Evolutionary conservation across 1,284 basidiomycete species (phyloP).

Genomic region (Boletus putidus): DNA sequence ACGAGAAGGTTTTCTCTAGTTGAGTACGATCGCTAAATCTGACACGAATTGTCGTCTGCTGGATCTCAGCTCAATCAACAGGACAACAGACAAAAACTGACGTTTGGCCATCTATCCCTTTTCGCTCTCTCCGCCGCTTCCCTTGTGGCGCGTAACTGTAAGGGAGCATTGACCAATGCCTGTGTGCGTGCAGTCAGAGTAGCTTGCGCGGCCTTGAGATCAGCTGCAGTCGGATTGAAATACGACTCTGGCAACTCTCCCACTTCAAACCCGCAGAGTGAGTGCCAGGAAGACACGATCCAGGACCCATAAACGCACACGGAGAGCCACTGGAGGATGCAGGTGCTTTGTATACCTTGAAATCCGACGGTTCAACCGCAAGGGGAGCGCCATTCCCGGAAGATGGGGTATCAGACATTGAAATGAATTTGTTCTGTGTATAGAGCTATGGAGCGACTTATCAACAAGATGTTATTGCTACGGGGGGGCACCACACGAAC

Average conservation of each 20-base stretch:
- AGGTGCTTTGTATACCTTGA: constrained; percentile 53
- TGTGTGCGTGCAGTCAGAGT: constrained; percentile 61
- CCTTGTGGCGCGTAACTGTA: constrained; percentile 67
- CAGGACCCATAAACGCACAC: constrained; percentile 29
- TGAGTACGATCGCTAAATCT: constrained; percentile 79
- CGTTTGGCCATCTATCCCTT: constrained; percentile 69
- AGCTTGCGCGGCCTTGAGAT: constrained; percentile 71
- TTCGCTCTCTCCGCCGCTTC: constrained; percentile 66
- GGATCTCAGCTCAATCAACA: constrained; percentile 12
- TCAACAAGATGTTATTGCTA: constrained; percentile 25
- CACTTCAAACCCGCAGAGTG: constrained; percentile 24
- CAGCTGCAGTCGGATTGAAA: constrained; percentile 72
- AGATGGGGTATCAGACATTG: constrained; percentile 33
- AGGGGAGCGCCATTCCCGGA: not conserved
- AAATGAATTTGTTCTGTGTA: constrained; percentile 15
- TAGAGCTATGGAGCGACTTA: constrained; percentile 18
- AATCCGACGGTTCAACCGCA: constrained; percentile 29
- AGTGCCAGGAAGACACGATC: constrained; percentile 10
- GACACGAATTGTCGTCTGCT: constrained; percentile 77
- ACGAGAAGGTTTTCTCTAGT: constrained; percentile 77
- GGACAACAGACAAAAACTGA: constrained; percentile 40
- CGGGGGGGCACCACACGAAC: constrained; percentile 17
- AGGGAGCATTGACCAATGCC: constrained; percentile 72
- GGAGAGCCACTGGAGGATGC: constrained; percentile 15
- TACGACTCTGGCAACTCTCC: constrained; percentile 65